Percentiles rank a stretch among this genome's conserved stretches.
phyloP scores from a whole-genome alignment of 148 eudicot genomes.

The Cornus kousa region DNA sequence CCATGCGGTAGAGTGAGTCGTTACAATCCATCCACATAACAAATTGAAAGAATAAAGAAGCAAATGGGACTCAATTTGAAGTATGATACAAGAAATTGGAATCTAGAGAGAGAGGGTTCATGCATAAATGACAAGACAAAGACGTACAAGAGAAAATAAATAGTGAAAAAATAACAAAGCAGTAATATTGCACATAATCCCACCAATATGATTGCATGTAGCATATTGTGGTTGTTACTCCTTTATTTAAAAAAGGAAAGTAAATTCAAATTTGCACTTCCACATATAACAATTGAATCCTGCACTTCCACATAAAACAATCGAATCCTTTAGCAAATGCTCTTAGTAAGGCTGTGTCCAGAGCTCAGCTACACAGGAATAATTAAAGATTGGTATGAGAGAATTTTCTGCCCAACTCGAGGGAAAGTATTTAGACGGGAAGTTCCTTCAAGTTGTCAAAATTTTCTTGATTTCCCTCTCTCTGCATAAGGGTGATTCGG shows the following conservation, averaged over 20 bases:
- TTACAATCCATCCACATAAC: neutral
- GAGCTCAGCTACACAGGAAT: no score
- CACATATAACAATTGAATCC: neutral
- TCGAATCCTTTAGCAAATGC: neutral
- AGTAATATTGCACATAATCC: neutral
- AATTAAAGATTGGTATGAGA: no score
- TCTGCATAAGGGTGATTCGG: neutral
- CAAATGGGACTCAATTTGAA: neutral
- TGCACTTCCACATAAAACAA: no score
- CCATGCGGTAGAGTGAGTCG: no score
- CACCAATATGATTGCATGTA: neutral
- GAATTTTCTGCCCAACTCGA: no score
- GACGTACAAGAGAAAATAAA: neutral
- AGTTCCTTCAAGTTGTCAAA: neutral
- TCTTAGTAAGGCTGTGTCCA: no score
- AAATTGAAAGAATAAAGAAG: neutral
- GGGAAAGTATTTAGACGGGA: no score
- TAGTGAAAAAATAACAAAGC: neutral
- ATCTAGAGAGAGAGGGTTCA: neutral
- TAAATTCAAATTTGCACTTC: neutral
- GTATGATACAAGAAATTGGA: no score
- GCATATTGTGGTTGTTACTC: neutral
- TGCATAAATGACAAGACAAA: neutral
- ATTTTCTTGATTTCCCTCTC: neutral
- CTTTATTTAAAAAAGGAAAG: neutral